Evolutionary conservation across 805 yeast species (phyloP), one percentile per base, ranked within the genome.

Genomic region (Kuraishia ogatae): DNA sequence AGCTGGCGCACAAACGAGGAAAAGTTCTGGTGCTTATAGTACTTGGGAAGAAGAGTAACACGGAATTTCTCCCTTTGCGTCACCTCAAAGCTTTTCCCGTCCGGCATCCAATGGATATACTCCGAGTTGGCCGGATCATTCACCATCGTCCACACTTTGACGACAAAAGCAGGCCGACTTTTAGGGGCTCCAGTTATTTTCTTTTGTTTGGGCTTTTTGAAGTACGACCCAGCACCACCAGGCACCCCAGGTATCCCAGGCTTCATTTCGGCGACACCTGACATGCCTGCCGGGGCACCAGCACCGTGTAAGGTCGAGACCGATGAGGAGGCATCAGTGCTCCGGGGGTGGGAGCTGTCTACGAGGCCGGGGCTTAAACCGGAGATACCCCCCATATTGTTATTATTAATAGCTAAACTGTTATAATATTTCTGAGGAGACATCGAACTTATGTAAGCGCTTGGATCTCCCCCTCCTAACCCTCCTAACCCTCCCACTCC

Each of bases 1-100:
- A 93, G 77, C 67, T 93, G 99, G 58, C 99, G 82, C 17, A 94
- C 98, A 77, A 94, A 94, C 35, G 94, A 85, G 21, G 98, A 96
- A 71, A 94, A 92, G 67, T 94, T 93, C 58, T 89, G 86, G 71
- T 94, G 99, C 69, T 94, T 94, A 77, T 92, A 94, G 72, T 90
- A 94, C 64, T 85, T 84, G 4, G 99, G 99, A 58, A 94, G 72
- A 26, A 94, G 85, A 57, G 78, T 75, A 62, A 85, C 88, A 79
- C 91, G 94, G 64, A 94, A 93, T 35, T 74, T 77, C 61, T 93
- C 98, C 53, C 96, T 78, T 62, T 91, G 89, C 49, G 79, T 79
- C 8, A 94, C 97, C 61, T 87, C 85, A 66, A 94, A 91, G 2
- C 94, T 81, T 60, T 82, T 77, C 1, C 99, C 99, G 68, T 89